These are phyloP conservation scores for Trichophaea hybrida DNA, from an alignment of 2,329 filamentous ascomycete genomes.

Conservation along the genomic window DNA sequence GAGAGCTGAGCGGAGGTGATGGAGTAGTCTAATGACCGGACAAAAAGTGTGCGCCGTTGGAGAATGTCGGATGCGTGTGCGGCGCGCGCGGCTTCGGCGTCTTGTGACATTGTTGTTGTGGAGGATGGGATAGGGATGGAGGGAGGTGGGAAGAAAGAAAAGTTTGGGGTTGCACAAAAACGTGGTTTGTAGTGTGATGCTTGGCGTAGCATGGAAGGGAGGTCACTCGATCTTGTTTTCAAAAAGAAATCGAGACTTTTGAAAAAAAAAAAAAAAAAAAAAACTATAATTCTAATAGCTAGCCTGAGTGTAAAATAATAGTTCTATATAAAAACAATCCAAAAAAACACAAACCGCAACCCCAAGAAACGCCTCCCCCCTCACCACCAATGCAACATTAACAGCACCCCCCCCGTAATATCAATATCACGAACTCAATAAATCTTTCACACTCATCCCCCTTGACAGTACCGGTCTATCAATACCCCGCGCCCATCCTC, in stretches of 20 bases:
- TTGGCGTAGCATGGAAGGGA: neutral
- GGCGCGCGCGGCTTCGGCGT: neutral
- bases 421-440: constrained; percentile 36
- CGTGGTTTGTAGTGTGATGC: neutral
- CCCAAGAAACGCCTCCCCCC: too few relatives aligned
- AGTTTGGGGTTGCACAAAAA: too few relatives aligned
- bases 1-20: constrained; percentile 72
- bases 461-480: constrained; percentile 24
- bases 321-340: too few relatives aligned
- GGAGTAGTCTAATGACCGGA: constrained; percentile 65
- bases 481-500: neutral
- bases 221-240: neutral
- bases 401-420: too few relatives aligned
- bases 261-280: constrained; percentile 7
- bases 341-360: too few relatives aligned
- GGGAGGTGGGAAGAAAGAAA: neutral
- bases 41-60: constrained; percentile 60
- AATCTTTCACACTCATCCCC: constrained; percentile 43
- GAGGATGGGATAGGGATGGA: neutral
- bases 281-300: neutral
- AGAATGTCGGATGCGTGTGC: constrained; percentile 5
- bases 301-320: neutral
- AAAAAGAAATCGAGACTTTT: constrained; percentile 17
- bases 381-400: too few relatives aligned
- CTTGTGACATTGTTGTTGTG: neutral